Base-by-base conservation (phyloP, 257 asterid species). In the Linderniella brevidens region DNA sequence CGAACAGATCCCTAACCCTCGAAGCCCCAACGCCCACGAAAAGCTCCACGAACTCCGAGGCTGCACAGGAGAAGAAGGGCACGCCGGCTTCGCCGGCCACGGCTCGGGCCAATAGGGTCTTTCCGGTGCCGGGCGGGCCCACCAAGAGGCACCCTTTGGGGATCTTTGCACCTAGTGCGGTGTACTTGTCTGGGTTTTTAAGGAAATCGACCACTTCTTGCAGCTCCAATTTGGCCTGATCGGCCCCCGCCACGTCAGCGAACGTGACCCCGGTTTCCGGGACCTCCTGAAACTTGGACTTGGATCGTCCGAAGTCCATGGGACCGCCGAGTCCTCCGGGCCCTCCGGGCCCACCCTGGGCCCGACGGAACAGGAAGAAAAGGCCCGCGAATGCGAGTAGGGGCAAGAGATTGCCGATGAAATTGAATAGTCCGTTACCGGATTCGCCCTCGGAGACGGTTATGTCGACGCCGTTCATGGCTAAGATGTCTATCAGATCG, bases 11-110 rank as follows among this genome's bases (percentile, higher is more conserved):
- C 80, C 97, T 80, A 53, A 88, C 97, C 54, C 95, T 78, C 0
- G 97, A 88, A 65, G 97, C 97, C 52, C 97, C 97, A 14, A 88
- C 97, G 12, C 97, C 97, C 36, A 88, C 97, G 60, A 88, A 88
- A 65, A 88, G 49, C 66, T 88, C 97, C 13, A 88, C 97, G 53
- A 88, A 83, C 60, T 88, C 97, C 0, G 97, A 88, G 10, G 97
- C 97, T n/a, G 97, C 97, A 52, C 95, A 88, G 0, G 97, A 88
- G 50, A 88, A 88, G 64, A 88, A 88, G 1, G 97, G 97, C 13
- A 71, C 81, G 5, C 97, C 95, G 0, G 97, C 97, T 48, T 88
- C 97, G n/a, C 97, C 97, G 0, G 97, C 71, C 58, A 88, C 95
- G 0, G 97, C 97, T 58, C 97, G 64, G 4, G 97, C 97, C 67